phyloP scores from a whole-genome alignment of 176 grass and related monocot genomes.

The Poa pratensis region DNA sequence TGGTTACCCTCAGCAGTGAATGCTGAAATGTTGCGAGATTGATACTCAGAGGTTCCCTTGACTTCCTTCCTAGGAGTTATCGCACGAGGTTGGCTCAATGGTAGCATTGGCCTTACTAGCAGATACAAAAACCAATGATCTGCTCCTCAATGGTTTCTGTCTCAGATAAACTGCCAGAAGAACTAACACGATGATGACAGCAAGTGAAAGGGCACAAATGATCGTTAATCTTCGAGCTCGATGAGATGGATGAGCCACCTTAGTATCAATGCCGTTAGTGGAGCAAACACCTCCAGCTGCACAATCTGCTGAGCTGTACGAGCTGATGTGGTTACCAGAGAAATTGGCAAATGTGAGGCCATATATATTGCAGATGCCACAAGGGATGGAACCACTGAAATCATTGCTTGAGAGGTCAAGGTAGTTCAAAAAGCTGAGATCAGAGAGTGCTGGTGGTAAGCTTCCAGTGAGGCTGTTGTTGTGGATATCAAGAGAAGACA shows the following conservation, averaged over 20 bases:
- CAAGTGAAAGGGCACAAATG: constrained; percentile 51
- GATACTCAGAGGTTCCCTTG: constrained; percentile 86
- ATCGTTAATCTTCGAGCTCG: constrained; percentile 42
- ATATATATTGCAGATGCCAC: constrained; percentile 72
- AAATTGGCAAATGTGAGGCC: constrained; percentile 80
- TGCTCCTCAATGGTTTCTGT: constrained; percentile 56
- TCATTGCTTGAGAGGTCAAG: constrained; percentile 87
- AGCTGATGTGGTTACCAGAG: constrained; percentile 69
- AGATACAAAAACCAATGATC: constrained; percentile 48
- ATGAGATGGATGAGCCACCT: constrained; percentile 45
- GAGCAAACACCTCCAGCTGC: constrained; percentile 51
- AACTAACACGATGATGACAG: constrained; percentile 40
- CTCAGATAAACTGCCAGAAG: constrained; percentile 56
- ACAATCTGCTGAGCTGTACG: constrained; percentile 64
- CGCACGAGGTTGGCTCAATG: constrained; percentile 75
- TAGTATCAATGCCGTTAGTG: constrained; percentile 33
- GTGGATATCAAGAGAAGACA: constrained; percentile 87
- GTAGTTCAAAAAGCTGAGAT: constrained; percentile 78
- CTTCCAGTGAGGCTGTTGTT: constrained; percentile 75
- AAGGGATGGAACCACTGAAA: constrained; percentile 74
- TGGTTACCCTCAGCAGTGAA: constrained; percentile 76
- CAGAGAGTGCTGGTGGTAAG: constrained; percentile 69
- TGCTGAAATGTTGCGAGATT: constrained; percentile 95
- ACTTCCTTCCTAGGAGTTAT: constrained; percentile 85
- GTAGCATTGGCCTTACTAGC: constrained; percentile 59